phyloP scores from a whole-genome alignment of 352 stramenopile genomes.

The Globisporangium cederbergense region DNA sequence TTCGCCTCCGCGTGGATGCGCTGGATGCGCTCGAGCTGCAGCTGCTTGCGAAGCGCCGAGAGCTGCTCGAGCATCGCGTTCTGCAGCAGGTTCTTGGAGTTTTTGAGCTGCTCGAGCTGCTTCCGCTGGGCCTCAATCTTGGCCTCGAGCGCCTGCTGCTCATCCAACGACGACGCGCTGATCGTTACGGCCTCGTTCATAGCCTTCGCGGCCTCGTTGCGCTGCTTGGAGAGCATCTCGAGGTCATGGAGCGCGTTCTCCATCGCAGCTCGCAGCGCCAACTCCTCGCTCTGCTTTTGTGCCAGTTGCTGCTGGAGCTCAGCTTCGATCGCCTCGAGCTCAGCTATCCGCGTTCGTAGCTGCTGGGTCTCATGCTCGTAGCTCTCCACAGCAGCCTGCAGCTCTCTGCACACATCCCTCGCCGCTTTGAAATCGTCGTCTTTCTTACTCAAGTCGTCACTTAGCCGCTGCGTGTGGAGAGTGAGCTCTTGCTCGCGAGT shows the following conservation, averaged over 20 bases:
- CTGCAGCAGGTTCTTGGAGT: constrained; percentile 70
- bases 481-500: constrained; percentile 32
- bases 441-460: constrained; percentile 25
- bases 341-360: constrained; percentile 21
- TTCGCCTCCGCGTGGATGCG: constrained; percentile 68
- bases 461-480: constrained; percentile 31
- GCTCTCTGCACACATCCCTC: constrained; percentile 43
- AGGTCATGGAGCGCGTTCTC: constrained; percentile 64
- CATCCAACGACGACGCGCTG: constrained; percentile 72
- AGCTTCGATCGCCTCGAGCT: constrained; percentile 25
- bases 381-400: constrained; percentile 43
- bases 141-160: constrained; percentile 63
- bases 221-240: constrained; percentile 55
- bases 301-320: constrained; percentile 39
- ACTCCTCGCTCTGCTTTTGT: constrained; percentile 47
- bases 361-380: constrained; percentile 26
- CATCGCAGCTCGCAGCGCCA: constrained; percentile 55
- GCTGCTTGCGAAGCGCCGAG: constrained; percentile 66
- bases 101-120: constrained; percentile 77
- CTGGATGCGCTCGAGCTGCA: constrained; percentile 65
- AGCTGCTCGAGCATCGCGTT: constrained; percentile 85
- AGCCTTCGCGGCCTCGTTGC: constrained; percentile 71
- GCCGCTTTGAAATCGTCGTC: constrained; percentile 56
- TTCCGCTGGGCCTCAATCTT: constrained; percentile 58
- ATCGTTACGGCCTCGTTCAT: constrained; percentile 87